Evolutionary conservation across 2,329 filamentous ascomycete genomes (phyloP), one percentile per base, ranked within the genome.

Genomic region (Penicillium sp.): DNA sequence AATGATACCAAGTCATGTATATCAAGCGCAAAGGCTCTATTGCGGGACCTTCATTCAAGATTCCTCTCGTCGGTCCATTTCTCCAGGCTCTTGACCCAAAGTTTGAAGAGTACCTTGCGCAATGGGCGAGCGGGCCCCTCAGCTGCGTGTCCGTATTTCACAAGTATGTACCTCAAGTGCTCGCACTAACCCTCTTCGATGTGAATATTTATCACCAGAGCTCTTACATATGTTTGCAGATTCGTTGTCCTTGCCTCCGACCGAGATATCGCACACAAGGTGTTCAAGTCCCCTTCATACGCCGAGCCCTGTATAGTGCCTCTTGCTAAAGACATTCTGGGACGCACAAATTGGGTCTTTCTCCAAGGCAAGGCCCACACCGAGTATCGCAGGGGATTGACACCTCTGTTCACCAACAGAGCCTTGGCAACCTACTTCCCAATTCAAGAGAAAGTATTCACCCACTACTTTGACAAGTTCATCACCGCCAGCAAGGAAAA

Each of bases 91-190:
- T 96, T 62, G 85, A 96, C 73, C 92, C 92, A 46, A 91, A 91
- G 69, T 96, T 96, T 70, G 87, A 90, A 53, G 84, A 89, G 65
- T 96, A 96, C 77, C 82, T 91, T 69, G 86, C 81, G 58, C 95
- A 96, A 80, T 96, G 92, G 92, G 74, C 82, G 61, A 95, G 90
- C 71, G 92, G 90, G n/a, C 87, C 89, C 49, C 82, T 96, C 58
- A 96, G 91, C 80, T 96, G 92, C 71, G 92, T 96, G 59, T 96
- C 92, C 2, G 90, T 96, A 67, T 96, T 96, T 79, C 92, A 96
- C 84, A 96, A 96, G 90, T 93, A 83, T 56, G 83, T 62, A 6
- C 9, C 11, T 33, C 19, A 19, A 19, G 19, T 19, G 19, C 19
- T 37, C 23, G 29, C 16, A 19, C 19, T n/a, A 19, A 53, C 13